phyloP scores from a whole-genome alignment of 2,329 filamentous ascomycete genomes.

The Colletotrichum spinosum region DNA sequence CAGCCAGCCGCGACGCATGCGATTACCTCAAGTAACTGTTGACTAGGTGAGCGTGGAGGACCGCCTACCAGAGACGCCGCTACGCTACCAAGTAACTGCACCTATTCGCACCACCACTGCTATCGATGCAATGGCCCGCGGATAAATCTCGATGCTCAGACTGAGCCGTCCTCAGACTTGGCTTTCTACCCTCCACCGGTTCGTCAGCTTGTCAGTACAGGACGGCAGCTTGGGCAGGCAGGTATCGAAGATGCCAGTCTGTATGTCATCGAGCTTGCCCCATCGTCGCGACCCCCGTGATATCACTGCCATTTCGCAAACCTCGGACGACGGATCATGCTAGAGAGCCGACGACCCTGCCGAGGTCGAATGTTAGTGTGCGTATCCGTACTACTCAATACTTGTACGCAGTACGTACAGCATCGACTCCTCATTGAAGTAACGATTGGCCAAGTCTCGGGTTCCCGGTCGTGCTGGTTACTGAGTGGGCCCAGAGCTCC shows the following conservation, averaged over 20 bases:
- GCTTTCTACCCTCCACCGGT: not conserved
- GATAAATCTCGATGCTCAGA: constrained; percentile 14
- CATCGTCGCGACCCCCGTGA: constrained; percentile 14
- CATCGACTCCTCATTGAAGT: too few relatives aligned
- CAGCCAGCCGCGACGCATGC: constrained; percentile 32
- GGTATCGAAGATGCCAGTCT: too few relatives aligned
- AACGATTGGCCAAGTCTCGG: constrained; percentile 10
- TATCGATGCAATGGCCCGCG: not conserved
- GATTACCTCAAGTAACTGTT: constrained; percentile 23
- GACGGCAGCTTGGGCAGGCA: too few relatives aligned
- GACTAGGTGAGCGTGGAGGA: constrained; percentile 10
- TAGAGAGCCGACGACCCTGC: constrained; percentile 21
- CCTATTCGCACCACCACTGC: not conserved
- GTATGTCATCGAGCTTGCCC: not conserved
- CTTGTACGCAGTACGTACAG: too few relatives aligned
- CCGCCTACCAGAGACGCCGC: constrained; percentile 20
- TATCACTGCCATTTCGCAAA: constrained; percentile 28
- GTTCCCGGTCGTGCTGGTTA: constrained; percentile 10
- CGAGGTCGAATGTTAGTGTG: constrained; percentile 16
- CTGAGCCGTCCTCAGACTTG: not conserved
- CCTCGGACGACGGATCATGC: constrained; percentile 3
- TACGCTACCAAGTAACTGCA: too few relatives aligned
- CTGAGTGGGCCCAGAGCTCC: constrained; percentile 6
- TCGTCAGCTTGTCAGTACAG: not conserved
- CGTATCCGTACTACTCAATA: not conserved